Conservation (phyloP, 768 basidiomycete genomes). For the Termitomyces sp. region DNA sequence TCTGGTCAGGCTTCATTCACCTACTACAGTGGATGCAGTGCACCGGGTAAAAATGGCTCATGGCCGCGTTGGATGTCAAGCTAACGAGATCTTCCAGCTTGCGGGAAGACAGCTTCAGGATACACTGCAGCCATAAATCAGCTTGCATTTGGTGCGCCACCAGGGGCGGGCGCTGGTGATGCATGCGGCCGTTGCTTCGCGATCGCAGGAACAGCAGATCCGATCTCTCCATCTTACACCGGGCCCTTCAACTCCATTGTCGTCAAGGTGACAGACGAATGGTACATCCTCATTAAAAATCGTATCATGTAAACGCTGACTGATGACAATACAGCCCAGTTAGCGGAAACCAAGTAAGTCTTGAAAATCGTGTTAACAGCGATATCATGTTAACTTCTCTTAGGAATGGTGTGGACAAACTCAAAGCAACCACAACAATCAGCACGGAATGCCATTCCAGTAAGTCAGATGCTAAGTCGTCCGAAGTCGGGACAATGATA, state of each 20-base stretch:
- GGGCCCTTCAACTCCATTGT: constrained; percentile 51
- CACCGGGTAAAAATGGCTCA: constrained; percentile 30
- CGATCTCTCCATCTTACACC: constrained; percentile 41
- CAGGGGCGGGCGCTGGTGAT: constrained; percentile 48
- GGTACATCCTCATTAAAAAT: constrained; percentile 19
- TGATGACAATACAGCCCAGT: constrained; percentile 29
- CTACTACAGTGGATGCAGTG: constrained; percentile 42
- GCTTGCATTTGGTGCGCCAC: constrained; percentile 45
- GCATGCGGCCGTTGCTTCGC: constrained; percentile 60
- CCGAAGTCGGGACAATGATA: not conserved
- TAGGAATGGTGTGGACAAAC: constrained; percentile 53
- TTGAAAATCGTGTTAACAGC: not conserved
- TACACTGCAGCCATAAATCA: constrained; percentile 55
- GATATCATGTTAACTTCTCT: not conserved
- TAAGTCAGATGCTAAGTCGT: constrained; percentile 18
- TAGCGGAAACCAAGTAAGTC: constrained; percentile 34
- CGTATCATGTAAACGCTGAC: not conserved
- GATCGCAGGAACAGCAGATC: constrained; percentile 43
- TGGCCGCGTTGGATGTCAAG: not conserved
- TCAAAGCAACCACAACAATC: constrained; percentile 31
- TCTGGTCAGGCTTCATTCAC: constrained; percentile 56
- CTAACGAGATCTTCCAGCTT: constrained; percentile 28
- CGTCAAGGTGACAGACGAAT: constrained; percentile 44
- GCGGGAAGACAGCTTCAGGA: constrained; percentile 42
- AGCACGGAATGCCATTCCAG: constrained; percentile 43